Base-by-base conservation (phyloP, 1,139 yeast genomes). In the Geotrichum siamense region DNA sequence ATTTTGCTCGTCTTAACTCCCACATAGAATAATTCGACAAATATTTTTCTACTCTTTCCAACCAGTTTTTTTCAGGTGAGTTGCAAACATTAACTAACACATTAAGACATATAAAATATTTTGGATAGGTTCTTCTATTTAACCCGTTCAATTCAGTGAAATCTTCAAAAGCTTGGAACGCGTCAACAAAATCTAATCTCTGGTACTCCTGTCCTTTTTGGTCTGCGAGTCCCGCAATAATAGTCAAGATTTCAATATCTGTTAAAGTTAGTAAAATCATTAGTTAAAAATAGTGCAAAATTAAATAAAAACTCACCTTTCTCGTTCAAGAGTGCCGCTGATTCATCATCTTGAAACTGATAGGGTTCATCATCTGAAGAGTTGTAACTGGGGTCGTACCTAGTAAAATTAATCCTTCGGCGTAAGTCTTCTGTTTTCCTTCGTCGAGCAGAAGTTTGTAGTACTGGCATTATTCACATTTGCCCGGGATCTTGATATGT, bases 121-220 rank as follows among this genome's bases (percentile, higher is more conserved):
- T 43, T 15, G 28, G 20, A 21, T 41, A 45, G 20, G 28, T 35
- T 9, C 10, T 23, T 9, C 47, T 46, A 3, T 47, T 39, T 29
- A 55, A 43, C 8, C 47, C 34, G 39, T 56, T 56, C 17, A 52
- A 47, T 23, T 48, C 44, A 22, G 48, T 50, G 36, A 55, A 57
- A 2, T 52, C 45, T 25, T 55, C 53, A 35, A 56, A 56, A 5
- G 54, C 51, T 29, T 45, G 47, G 40, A 52, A 55, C 20, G 56
- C 48, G 37, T 53, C 54, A 3, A 55, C 49, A 39, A 55, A 54
- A 31, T 53, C 55, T 19, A 45, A 32, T 3, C 40, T 38, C 5
- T 28, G 22, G 5, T 38, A 22, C 4, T 15, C 41, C 13, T 29
- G 28, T 2, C 38, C 43, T 5, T 27, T 34, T 21, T 37, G 41